Evolutionary conservation across 202 grass and related monocot genomes (phyloP), one percentile per base, ranked within the genome.

Genomic region (Carex sylvatica): DNA sequence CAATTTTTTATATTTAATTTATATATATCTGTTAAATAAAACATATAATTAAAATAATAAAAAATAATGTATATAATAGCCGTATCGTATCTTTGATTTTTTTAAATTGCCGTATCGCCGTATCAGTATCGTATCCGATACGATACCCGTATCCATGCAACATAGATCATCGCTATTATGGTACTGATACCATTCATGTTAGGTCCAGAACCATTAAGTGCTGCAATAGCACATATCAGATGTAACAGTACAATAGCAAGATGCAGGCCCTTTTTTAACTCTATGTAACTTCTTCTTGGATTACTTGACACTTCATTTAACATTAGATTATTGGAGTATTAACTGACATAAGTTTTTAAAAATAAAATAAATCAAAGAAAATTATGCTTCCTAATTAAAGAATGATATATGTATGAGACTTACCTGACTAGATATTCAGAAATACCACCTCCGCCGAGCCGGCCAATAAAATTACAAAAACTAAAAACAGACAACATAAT

Each of bases 401-500:
- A 80, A 24, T 82, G 78, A 74, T 2, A 63, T 2, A 63, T 36
- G 9, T 19, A 59, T 78, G 30, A 78, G 30, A 78, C 31, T 80
- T 87, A 95, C 95, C 95, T 98, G 76, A 95, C 90, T 82, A 95
- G 79, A 85, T 91, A 84, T 56, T 98, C 92, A 53, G 95, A 93
- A 86, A 85, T 68, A 73, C 42, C 84, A 69, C 95, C 92, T 31
- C 90, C 95, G 71, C 92, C 90, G 53, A 98, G 88, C 15, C 95
- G 92, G 33, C 95, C 95, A 69, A 90, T 55, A 78, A 98, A 95
- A 76, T 98, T 98, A 88, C 89, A 88, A 80, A 98, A 98, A 55
- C 95, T 95, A 86, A 95, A 98, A 61, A 98, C 51, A 59, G 90
- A 90, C 7, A 98, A 79, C 8, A 83, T 64, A 78, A 98, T 91